These are phyloP conservation scores for Phytophthora pisi DNA, from an alignment of 352 stramenopile species.

Conservation along the genomic window DNA sequence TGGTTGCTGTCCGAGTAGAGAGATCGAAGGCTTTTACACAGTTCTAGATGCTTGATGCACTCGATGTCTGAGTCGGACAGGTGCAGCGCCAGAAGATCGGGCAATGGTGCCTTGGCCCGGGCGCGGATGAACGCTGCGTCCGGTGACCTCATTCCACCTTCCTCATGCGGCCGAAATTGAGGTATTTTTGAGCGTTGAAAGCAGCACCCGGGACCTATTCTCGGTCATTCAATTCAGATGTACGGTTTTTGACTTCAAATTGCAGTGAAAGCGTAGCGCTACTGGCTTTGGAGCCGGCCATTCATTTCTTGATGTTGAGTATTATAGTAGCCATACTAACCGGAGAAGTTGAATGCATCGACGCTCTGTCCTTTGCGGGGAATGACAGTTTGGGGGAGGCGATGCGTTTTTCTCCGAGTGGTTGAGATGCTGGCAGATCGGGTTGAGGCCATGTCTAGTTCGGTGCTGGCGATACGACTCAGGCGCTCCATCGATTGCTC, in stretches of 20 bases:
- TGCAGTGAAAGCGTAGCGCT: no score
- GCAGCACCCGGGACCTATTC: constrained; percentile 1
- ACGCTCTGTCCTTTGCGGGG: constrained; percentile 38
- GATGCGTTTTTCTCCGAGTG: constrained; percentile 39
- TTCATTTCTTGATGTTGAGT: not conserved
- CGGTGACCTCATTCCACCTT: constrained; percentile 45
- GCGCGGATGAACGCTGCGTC: constrained; percentile 52
- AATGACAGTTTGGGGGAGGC: constrained; percentile 40
- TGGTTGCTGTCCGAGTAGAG: constrained; percentile 63
- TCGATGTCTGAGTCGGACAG: constrained; percentile 59
- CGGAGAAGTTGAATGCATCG: constrained; percentile 48
- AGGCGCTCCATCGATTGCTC: constrained; percentile 30
- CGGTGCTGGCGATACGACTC: constrained; percentile 36
- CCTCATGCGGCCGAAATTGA: constrained; percentile 9
- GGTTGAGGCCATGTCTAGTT: constrained; percentile 37
- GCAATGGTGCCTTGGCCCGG: constrained; percentile 56
- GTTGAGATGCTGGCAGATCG: constrained; percentile 18
- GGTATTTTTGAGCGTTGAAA: constrained; percentile 15
- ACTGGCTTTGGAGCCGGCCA: no score
- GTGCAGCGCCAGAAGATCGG: constrained; percentile 54
- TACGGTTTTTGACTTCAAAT: no score
- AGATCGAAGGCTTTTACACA: constrained; percentile 48
- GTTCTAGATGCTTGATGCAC: constrained; percentile 53
- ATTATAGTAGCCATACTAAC: constrained; percentile 2
- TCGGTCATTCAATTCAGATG: no score